Base-by-base conservation (phyloP, 2,329 filamentous ascomycete species). In the Trichoderma oligosporum region DNA sequence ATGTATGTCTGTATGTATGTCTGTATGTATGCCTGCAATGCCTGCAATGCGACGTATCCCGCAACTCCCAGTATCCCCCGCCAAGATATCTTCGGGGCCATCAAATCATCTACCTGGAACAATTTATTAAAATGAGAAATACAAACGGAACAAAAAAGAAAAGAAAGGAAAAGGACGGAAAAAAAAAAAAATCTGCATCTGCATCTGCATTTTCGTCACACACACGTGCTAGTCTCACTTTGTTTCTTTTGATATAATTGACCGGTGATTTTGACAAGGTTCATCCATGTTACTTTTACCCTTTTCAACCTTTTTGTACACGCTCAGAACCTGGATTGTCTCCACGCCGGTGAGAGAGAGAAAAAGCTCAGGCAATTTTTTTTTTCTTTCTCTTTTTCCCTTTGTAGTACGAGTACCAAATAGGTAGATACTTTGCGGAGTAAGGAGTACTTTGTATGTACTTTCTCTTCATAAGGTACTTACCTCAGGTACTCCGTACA, bases 261-360 rank as follows among this genome's bases (percentile, higher is more conserved):
- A 36, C 25, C n/a, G n/a, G 44, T 31, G 48, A 22, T 31, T 8
- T 9, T 27, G 27, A 45, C 39, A 45, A 18, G 51, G 29, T 25
- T 25, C n/a, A 31, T 46, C 16, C 41, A 55, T 46, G 39, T 29
- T n/a, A n/a, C n/a, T n/a, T n/a, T n/a, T n/a, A n/a, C n/a, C n/a
- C n/a, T n/a, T n/a, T 20, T 53, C 39, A 29, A 22, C 29, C 7
- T 55, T 18, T 22, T 18, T 16, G 49, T 25, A 18, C 41, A 20
- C 25, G 7, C n/a, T 27, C 29, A 9, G 22, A 11, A 31, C 12
- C 22, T 39, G 14, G 22, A 29, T 22, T 18, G 9, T 46, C 51
- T 54, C 39, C 51, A 45, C 39, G 51, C 41, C 51, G 51, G 51
- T 55, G 39, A 55, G 41, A n/a, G n/a, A n/a, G n/a, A n/a, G n/a